phyloP scores from a whole-genome alignment of 116 monocot species.

The Papilionanthe hybrid region DNA sequence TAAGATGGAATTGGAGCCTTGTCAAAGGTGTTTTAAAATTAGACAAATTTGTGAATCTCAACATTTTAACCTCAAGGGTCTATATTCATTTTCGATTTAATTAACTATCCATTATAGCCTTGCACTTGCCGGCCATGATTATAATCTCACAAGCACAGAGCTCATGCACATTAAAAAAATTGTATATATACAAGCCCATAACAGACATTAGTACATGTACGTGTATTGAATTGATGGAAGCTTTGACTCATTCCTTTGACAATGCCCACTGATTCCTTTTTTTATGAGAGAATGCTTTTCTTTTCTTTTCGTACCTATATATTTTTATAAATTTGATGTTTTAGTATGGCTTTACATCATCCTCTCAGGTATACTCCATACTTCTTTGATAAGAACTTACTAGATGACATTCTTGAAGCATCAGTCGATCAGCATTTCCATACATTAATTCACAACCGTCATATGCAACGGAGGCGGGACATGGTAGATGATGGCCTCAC shows the following conservation, averaged over 20 bases:
- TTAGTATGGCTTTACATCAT: slow-evolving; percentile 22
- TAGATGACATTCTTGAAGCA: slow-evolving; percentile 93
- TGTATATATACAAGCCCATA: background rate
- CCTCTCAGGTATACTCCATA: slow-evolving; percentile 85
- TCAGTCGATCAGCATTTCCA: slow-evolving; percentile 96
- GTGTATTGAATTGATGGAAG: background rate
- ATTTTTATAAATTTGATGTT: background rate
- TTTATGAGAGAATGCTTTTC: background rate
- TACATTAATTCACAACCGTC: slow-evolving; percentile 71
- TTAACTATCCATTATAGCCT: too few relatives aligned
- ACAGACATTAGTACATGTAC: background rate
- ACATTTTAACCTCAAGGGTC: too few relatives aligned
- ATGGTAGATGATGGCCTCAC: slow-evolving; percentile 46
- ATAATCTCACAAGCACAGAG: background rate
- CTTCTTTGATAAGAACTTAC: slow-evolving; percentile 92
- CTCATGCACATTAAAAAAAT: background rate
- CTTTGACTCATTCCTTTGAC: background rate
- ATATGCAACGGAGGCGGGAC: slow-evolving; percentile 35
- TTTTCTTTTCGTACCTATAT: background rate
- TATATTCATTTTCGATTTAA: too few relatives aligned
- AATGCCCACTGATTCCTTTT: background rate
- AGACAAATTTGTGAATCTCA: too few relatives aligned
- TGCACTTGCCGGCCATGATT: too few relatives aligned
- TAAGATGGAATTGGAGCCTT: too few relatives aligned
- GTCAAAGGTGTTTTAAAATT: too few relatives aligned